Percentiles rank a stretch among this genome's conserved stretches.
Conservation (phyloP, 139 green algal genomes). For the Ostreobium quekettii region DNA sequence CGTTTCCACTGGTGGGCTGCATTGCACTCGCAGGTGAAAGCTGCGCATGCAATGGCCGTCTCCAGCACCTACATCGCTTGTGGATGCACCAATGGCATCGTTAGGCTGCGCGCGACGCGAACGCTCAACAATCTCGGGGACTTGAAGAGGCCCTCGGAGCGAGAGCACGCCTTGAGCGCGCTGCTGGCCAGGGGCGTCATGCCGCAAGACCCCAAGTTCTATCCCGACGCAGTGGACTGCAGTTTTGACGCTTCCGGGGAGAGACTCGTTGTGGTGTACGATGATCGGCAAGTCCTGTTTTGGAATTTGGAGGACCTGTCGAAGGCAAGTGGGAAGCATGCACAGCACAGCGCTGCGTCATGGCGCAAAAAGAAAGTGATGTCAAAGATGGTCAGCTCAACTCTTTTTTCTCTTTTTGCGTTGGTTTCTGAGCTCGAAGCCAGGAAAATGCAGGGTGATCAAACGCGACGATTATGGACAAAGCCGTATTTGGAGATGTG, state of each 20-base stretch:
- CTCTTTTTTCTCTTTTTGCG: too few species aligned
- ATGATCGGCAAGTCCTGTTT: conserved; percentile 30
- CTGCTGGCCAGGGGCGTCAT: too few species aligned
- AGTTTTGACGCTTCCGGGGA: conserved; percentile 25
- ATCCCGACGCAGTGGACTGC: conserved; percentile 30
- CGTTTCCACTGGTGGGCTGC: too few species aligned
- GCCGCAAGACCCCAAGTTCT: conserved; percentile 1
- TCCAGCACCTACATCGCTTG: conserved; percentile 27
- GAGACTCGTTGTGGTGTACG: conserved; percentile 39
- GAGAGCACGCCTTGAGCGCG: neutral
- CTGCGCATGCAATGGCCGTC: conserved; percentile 30
- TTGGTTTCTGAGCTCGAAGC: too few species aligned
- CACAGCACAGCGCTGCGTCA: too few species aligned
- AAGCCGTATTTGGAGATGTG: too few species aligned
- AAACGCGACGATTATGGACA: too few species aligned
- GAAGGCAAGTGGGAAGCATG: conserved; percentile 12
- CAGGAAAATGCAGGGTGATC: too few species aligned
- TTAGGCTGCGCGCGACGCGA: conserved; percentile 31
- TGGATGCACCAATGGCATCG: conserved; percentile 33
- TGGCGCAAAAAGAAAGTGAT: too few species aligned
- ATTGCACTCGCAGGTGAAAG: conserved; percentile 27
- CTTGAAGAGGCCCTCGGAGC: neutral
- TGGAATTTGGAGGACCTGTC: conserved; percentile 32
- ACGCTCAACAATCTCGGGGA: conserved; percentile 16
- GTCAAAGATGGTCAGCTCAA: too few species aligned